Percentiles rank a stretch among this genome's conserved stretches.
Evolutionary conservation across 768 basidiomycete genomes (phyloP).

Genomic region (Imleria badia): DNA sequence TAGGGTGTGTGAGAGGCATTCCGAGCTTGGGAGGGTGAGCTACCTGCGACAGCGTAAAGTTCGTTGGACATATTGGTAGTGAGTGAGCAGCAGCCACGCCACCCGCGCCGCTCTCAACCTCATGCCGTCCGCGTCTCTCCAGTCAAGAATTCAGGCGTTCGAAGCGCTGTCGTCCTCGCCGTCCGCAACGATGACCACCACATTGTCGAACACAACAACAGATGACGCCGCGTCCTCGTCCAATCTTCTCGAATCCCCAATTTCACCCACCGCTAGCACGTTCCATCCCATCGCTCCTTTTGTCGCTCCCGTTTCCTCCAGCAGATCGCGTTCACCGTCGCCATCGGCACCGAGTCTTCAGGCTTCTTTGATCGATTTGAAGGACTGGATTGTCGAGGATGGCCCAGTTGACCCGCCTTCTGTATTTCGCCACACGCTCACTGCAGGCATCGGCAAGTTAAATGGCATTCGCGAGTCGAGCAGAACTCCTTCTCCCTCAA

Average conservation of each 20-base stretch:
- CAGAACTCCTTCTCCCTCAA: slow-evolving; percentile 25
- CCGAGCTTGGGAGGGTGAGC: not conserved
- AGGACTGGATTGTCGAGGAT: slow-evolving; percentile 73
- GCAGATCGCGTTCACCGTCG: slow-evolving; percentile 42
- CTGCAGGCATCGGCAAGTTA: slow-evolving; percentile 6
- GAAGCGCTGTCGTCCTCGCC: slow-evolving; percentile 48
- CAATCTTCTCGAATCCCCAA: slow-evolving; percentile 48
- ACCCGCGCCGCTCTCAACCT: not conserved
- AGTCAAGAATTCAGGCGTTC: slow-evolving; percentile 63
- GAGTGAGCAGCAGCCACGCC: no score
- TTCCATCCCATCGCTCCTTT: slow-evolving; percentile 44
- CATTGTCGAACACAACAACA: slow-evolving; percentile 5
- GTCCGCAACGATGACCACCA: slow-evolving; percentile 18
- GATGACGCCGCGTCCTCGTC: slow-evolving; percentile 5
- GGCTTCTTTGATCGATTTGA: slow-evolving; percentile 67
- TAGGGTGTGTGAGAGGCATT: slow-evolving; percentile 25
- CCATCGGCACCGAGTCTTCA: slow-evolving; percentile 46
- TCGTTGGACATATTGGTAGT: slow-evolving; percentile 34
- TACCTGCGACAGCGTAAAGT: slow-evolving; percentile 80
- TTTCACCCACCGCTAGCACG: slow-evolving; percentile 45
- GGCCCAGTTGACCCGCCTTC: slow-evolving; percentile 37
- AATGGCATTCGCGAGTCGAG: slow-evolving; percentile 22
- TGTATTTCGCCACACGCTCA: slow-evolving; percentile 8
- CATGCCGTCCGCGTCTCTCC: slow-evolving; percentile 49
- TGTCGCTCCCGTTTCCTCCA: slow-evolving; percentile 25